phyloP scores from a whole-genome alignment of 2,329 filamentous ascomycete species.

The Phialophora chinensis region DNA sequence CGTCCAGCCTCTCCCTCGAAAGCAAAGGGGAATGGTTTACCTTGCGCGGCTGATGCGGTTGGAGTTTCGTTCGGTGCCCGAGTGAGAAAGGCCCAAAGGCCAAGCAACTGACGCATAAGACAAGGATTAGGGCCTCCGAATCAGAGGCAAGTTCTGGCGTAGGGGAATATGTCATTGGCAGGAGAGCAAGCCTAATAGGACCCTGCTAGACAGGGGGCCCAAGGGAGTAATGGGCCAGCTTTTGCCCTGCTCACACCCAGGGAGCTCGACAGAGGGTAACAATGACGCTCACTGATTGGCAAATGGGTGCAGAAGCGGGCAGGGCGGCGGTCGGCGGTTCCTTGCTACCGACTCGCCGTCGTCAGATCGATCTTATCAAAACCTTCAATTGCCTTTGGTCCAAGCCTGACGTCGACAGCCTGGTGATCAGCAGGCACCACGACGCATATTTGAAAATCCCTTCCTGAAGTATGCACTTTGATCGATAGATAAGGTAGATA shows the following conservation, averaged over 20 bases:
- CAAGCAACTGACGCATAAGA: constrained; percentile 7
- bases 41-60: background rate
- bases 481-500: background rate
- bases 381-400: background rate
- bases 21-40: background rate
- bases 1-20: background rate
- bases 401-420: constrained; percentile 9
- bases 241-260: background rate
- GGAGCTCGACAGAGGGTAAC: too few relatives aligned
- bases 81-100: background rate
- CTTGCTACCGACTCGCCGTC: constrained; percentile 21
- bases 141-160: background rate
- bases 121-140: constrained; percentile 3
- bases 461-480: background rate
- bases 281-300: background rate
- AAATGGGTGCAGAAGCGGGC: background rate
- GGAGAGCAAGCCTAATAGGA: background rate
- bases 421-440: constrained; percentile 3
- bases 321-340: constrained; percentile 13
- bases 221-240: background rate
- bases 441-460: background rate
- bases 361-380: background rate
- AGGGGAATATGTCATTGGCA: background rate
- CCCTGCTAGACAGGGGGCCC: background rate
- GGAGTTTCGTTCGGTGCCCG: constrained; percentile 9